A percentile compares a stretch with the other conserved stretches of the same genome.
These are phyloP conservation scores for Cryphonectria parasitica DNA, from an alignment of 2,329 filamentous ascomycete species.

Conservation along the genomic window DNA sequence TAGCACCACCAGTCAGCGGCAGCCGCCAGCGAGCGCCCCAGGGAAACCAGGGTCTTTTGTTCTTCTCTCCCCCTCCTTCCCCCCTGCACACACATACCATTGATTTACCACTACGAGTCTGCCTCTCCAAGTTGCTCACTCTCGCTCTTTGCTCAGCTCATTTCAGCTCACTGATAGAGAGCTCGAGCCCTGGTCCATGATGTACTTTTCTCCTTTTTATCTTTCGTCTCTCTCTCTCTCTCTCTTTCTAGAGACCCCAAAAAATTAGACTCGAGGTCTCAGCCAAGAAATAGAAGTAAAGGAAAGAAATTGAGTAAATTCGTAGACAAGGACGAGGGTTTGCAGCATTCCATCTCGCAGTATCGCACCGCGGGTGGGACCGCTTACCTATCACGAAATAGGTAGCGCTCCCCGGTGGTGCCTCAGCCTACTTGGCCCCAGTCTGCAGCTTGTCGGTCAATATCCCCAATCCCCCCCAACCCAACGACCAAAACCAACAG, in stretches of 20 bases:
- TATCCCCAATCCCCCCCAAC: background rate
- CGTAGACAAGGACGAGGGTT: background rate
- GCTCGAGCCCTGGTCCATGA: background rate
- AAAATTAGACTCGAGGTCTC: too few relatives aligned
- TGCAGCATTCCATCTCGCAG: background rate
- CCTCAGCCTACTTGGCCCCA: background rate
- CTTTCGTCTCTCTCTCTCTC: too few relatives aligned
- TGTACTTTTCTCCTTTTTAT: background rate
- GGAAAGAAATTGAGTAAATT: background rate
- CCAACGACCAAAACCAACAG: background rate
- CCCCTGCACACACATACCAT: background rate
- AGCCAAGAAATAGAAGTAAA: background rate
- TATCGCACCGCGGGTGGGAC: background rate
- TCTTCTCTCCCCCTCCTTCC: too few relatives aligned
- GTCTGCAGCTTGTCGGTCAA: constrained; percentile 3
- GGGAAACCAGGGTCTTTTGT: background rate
- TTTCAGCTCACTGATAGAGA: background rate
- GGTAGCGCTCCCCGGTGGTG: background rate
- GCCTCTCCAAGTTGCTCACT: background rate
- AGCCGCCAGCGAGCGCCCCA: background rate
- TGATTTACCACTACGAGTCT: background rate
- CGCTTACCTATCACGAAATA: background rate
- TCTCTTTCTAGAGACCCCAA: too few relatives aligned
- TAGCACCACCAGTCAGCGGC: background rate
- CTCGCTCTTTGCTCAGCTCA: background rate